Evolutionary conservation across 441 rosid species (phyloP), one percentile per base, ranked within the genome.

Genomic region (Jatropha multifida): DNA sequence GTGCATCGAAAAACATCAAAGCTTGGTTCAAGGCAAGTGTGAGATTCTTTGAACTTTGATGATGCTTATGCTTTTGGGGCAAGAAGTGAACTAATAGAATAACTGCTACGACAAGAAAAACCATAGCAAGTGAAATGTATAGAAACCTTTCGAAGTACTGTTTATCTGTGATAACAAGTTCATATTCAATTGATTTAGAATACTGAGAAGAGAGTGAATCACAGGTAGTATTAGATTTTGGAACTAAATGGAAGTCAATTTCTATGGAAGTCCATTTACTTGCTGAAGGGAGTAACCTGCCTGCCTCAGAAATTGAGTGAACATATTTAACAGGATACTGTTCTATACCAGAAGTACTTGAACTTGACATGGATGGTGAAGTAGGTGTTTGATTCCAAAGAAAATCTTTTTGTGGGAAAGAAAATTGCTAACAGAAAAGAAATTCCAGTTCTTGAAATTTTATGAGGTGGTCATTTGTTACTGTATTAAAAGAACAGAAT

Each of bases 1-100:
- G 94, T 15, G 90, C 91, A 81, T 88, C 91, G 42, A 87, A 90
- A 77, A 90, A 90, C 27, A 78, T 82, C 23, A 90, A 81, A 60
- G 91, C 88, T 65, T 79, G 92, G 65, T 73, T 85, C 62, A 88
- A 63, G 10, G 89, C 90, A 41, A 90, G 83, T 0, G 90, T 86
- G 73, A 88, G 83, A 81, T 90, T 88, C 84, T 76, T 87, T 8
- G 86, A 78, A 58, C 46, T 32, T 3, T 69, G 80, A 74, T 77
- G 79, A 51, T 76, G 89, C 10, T 74, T 41, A 54, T 83, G 80
- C 54, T 77, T 81, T 67, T 55, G 83, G 64, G 87, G 90, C 77
- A 87, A 69, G 72, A 85, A 85, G 37, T 76, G 82, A 18, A 78
- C 46, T 7, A 86, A 18, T 3, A 84, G 76, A 63, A 79, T 72